Base-by-base conservation (phyloP, 1,139 yeast species). In the Pichiaceae sp. region DNA sequence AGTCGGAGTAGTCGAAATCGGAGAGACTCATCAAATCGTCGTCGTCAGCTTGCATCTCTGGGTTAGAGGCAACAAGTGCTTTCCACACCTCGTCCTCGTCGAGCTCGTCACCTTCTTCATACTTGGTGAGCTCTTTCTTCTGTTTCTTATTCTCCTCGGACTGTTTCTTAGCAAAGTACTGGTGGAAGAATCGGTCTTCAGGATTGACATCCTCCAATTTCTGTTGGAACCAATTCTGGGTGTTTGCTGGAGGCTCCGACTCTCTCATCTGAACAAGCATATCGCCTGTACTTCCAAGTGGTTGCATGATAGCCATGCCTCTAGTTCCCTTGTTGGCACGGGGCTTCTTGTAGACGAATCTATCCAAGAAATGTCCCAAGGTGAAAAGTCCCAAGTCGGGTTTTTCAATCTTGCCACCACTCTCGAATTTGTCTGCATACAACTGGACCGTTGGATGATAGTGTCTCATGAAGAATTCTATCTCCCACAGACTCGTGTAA, bases 251-350 rank as follows among this genome's bases (percentile, higher is more conserved):
- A 15, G 72, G 53, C 14, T 38, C 23, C 28, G 42, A 48, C 14
- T 20, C 31, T 24, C 54, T 40, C 19, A 64, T 62, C 48, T 71
- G 78, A 12, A 87, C 87, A 46, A 87, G 70, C 41, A 84, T 64
- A 1, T 79, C 66, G 7, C 84, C 86, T n/a, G 87, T 79, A 41
- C 97, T 97, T 34, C 96, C 93, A 45, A 93, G 68, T 35, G 98
- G 97, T 66, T 91, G 98, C 97, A 93, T 93, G 57, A 91, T 89
- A 35, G 96, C 85, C 3, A 82, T 68, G 53, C 97, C 97, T 56
- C 84, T 80, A 26, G 80, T 66, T 15, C 59, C 52, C 17, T 78
- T 68, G 60, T 81, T 84, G 52, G 78, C 82, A 63, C 85, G 86
- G 37, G 96, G 87, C 56, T 87, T 87, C 62, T 85, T 82, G 65